phyloP scores from a whole-genome alignment of 2,329 filamentous ascomycete genomes.

The Exophiala dermatitidis region DNA sequence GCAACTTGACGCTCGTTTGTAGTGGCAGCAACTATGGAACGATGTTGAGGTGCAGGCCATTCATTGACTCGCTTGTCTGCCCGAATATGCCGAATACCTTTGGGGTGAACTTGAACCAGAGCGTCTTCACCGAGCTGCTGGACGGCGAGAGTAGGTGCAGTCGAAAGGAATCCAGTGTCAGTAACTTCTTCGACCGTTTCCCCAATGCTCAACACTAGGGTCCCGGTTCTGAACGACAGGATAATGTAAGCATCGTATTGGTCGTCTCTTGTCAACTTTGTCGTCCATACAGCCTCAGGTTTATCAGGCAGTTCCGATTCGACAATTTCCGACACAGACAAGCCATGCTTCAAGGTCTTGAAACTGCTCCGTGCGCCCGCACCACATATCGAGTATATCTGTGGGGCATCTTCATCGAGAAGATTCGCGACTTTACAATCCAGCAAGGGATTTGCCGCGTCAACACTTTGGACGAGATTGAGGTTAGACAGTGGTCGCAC shows the following conservation, averaged over 20 bases:
- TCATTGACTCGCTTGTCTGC: constrained; percentile 73
- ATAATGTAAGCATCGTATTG: constrained; percentile 91
- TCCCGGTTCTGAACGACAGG: constrained; percentile 84
- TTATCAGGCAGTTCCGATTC: constrained; percentile 82
- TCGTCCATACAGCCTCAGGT: constrained; percentile 92
- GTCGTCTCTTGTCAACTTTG: constrained; percentile 73
- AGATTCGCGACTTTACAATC: constrained; percentile 89
- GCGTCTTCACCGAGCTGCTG: constrained; percentile 92
- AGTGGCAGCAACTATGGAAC: constrained; percentile 88
- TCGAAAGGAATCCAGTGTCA: constrained; percentile 84
- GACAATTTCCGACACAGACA: constrained; percentile 93
- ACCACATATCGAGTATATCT: constrained; percentile 90
- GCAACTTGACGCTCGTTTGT: constrained; percentile 92
- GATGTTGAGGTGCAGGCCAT: constrained; percentile 87
- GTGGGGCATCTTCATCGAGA: constrained; percentile 74
- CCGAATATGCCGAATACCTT: constrained; percentile 85
- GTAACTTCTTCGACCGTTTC: constrained; percentile 95
- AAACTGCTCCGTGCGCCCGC: constrained; percentile 84
- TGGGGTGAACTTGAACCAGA: constrained; percentile 90
- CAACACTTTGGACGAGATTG: constrained; percentile 73
- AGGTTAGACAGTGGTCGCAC: constrained; percentile 74
- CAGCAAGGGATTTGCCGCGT: constrained; percentile 83
- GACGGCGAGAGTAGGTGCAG: constrained; percentile 81
- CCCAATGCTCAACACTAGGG: constrained; percentile 86
- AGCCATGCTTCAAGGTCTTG: constrained; percentile 81